Conservation (phyloP, 2,329 filamentous ascomycete species). For the Rutstroemia sp. region DNA sequence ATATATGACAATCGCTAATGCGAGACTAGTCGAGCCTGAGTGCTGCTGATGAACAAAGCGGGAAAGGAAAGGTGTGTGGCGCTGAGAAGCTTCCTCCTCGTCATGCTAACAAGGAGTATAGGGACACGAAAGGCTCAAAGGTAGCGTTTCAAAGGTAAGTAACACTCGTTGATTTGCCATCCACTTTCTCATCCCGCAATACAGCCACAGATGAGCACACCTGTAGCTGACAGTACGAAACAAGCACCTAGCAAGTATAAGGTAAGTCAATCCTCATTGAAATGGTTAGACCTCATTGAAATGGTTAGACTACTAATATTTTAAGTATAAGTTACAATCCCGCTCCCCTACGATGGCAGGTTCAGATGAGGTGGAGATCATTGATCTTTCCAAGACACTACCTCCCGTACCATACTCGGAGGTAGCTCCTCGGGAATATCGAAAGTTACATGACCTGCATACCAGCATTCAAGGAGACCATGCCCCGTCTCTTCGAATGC, state of each 20-base stretch:
- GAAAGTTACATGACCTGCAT: conserved; percentile 28
- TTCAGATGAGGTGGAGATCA: conserved; percentile 19
- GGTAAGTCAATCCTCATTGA: background rate
- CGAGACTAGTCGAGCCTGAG: background rate
- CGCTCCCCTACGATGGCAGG: background rate
- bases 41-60: too few relatives aligned
- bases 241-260: background rate
- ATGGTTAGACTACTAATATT: too few relatives aligned
- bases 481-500: conserved; percentile 13
- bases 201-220: background rate
- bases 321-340: too few relatives aligned
- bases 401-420: conserved; percentile 15
- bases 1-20: too few relatives aligned
- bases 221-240: background rate
- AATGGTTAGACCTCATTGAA: too few relatives aligned
- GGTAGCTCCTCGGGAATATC: conserved; percentile 21
- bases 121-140: too few relatives aligned
- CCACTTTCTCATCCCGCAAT: too few relatives aligned
- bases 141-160: too few relatives aligned
- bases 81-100: too few relatives aligned
- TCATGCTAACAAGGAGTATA: too few relatives aligned
- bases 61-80: too few relatives aligned
- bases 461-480: conserved; percentile 22
- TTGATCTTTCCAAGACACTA: conserved; percentile 22
- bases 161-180: too few relatives aligned